Base-by-base conservation (phyloP, 768 basidiomycete species). In the Tephrocybe sp. region DNA sequence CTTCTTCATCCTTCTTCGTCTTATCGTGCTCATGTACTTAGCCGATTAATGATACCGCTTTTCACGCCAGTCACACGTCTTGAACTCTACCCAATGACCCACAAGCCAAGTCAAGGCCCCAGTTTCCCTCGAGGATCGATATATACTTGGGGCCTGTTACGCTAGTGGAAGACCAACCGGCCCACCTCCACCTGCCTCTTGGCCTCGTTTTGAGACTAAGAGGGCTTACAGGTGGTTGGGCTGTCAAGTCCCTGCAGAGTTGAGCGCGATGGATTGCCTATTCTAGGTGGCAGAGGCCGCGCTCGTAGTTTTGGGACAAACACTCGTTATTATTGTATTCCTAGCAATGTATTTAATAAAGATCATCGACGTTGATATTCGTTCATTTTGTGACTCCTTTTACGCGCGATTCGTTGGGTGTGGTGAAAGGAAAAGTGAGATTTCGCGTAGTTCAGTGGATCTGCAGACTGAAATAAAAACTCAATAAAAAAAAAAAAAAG, bases 261-360 rank as follows among this genome's bases (percentile, higher is more conserved):
- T 81, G 84, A 80, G 77, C 65, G 64, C 61, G 55, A 69, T 62
- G 62, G 57, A 51, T 51, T 55, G 51, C 50, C 55, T 12, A 4
- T 7, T 26, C 7, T 40, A 40, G 50, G 50, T 39, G 43, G 45
- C 56, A 52, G 53, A 60, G 62, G 63, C 70, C 66, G 65, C 66
- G 60, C 72, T 80, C 80, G 77, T 85, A 85, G 84, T 85, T 84
- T 72, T 77, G 82, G 66, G 78, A 78, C 82, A 76, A 40, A 85
- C 82, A 85, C 72, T 38, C 26, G 3, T 26, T 7, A 26, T 4
- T 26, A 26, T 7, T 26, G 7, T 26, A n/a, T n/a, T n/a, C n/a
- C n/a, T 26, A 26, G 4, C 26, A 7, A 26, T 26, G 26, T 7
- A 26, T 26, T 7, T 26, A 7, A 26, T 7, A 26, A 26, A 26